phyloP scores from a whole-genome alignment of 106 monocot species.

The Hemerocallis citrina region DNA sequence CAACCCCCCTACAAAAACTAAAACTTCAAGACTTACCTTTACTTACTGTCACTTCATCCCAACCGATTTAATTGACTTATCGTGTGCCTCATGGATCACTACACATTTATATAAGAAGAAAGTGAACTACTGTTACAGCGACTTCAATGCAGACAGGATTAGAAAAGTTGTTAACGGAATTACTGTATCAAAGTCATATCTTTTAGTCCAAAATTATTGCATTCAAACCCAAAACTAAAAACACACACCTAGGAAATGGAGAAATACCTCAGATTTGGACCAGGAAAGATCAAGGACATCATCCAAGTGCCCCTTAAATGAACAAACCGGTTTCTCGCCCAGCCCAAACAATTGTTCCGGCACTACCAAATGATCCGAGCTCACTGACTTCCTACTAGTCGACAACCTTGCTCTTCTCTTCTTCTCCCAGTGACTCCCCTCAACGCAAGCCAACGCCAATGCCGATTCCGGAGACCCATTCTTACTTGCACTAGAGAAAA shows the following conservation, averaged over 20 bases:
- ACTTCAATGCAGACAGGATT: too few relatives aligned
- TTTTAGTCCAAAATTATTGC: background rate
- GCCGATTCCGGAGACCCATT: slow-evolving; percentile 35
- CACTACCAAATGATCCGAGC: slow-evolving; percentile 48
- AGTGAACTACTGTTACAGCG: background rate
- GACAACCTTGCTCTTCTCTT: slow-evolving; percentile 48
- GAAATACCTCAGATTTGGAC: slow-evolving; percentile 79
- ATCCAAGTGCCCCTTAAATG: slow-evolving; percentile 58
- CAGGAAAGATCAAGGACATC: slow-evolving; percentile 92
- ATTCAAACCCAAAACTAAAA: background rate
- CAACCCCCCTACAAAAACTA: too few relatives aligned
- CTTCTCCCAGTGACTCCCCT: slow-evolving; percentile 45
- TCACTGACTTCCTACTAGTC: slow-evolving; percentile 52
- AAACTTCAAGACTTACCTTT: too few relatives aligned
- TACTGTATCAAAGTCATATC: too few relatives aligned
- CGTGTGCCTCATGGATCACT: background rate
- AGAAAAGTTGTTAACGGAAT: too few relatives aligned
- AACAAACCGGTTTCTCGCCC: slow-evolving; percentile 53
- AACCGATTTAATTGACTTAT: too few relatives aligned
- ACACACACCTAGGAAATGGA: background rate
- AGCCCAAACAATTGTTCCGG: slow-evolving; percentile 61
- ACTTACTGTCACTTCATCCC: too few relatives aligned
- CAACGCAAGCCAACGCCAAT: slow-evolving; percentile 27
- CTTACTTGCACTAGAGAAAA: slow-evolving; percentile 19
- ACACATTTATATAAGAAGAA: background rate